Base-by-base conservation (phyloP, 2,329 filamentous ascomycete genomes). In the Leptographium lundbergii region DNA sequence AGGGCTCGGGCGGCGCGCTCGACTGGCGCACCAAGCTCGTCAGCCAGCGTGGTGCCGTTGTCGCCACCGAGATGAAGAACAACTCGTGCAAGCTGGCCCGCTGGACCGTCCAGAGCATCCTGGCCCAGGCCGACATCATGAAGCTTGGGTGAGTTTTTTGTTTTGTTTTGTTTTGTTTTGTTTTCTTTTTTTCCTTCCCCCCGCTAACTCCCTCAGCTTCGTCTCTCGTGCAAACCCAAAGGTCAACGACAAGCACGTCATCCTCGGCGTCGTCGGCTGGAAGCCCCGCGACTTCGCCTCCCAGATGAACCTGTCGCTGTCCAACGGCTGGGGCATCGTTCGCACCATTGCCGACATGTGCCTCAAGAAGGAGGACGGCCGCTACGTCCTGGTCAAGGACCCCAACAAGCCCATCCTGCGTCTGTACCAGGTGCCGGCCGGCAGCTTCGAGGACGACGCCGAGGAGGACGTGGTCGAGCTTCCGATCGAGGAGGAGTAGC, bases 41-140 rank as follows among this genome's bases (percentile, higher is more conserved):
- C 64, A 90, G 86, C 67, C 91, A 96, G 78, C 88, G 94, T 69
- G 94, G 94, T 84, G 94, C 94, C 60, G 92, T 99, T 51, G 88
- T 99, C 29, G 94, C 94, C 24, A 99, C 94, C 14, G 94, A 99
- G 79, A 99, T 99, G 94, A 99, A 99, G 89, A 99, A 99, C 84
- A 99, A 99, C 83, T 91, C 86, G 70, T 95, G 90, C 87, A 99
- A 99, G 81, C 86, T 99, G 63, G 94, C 94, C 60, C 82, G 94
- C 72, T 99, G 94, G 94, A 96, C 94, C 36, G 90, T 92, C 51
- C 94, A 99, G 80, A 89, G 88, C 70, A 96, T 99, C 69, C 84
- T 99, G 60, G 91, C 92, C 72, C 91, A 91, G 77, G 91, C 94
- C n/a, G 94, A 99, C 71, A 81, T 91, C 65, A 96, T 99, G 91